These are phyloP conservation scores for Haematococcus lacustris DNA, from an alignment of 139 green algal genomes.

Conservation along the genomic window DNA sequence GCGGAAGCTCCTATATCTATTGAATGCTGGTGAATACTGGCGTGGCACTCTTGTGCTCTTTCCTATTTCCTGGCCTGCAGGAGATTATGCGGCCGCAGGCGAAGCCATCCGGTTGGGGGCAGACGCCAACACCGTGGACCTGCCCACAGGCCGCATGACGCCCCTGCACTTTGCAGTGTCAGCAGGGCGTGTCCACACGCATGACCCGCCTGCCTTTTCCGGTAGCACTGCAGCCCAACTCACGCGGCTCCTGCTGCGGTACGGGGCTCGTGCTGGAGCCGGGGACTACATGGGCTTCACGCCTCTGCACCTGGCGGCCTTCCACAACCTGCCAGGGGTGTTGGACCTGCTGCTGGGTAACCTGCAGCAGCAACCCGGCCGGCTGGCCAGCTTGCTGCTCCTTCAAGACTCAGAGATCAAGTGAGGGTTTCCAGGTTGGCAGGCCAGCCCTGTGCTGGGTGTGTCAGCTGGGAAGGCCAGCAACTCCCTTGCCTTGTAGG, in stretches of 20 bases:
- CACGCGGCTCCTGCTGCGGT: background rate
- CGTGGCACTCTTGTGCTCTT: no score
- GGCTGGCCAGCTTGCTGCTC: background rate
- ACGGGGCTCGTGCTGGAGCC: background rate
- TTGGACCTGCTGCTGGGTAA: background rate
- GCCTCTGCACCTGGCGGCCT: conserved; percentile 10
- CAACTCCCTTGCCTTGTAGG: no score
- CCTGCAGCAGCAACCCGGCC: background rate
- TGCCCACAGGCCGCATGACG: background rate
- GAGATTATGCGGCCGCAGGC: no score
- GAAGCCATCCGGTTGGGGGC: no score
- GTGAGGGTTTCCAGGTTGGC: background rate
- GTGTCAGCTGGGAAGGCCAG: no score
- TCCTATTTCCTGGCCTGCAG: no score
- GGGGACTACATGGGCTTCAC: background rate
- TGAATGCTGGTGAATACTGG: no score
- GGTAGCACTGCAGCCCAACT: background rate
- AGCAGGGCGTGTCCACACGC: background rate
- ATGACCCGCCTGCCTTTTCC: background rate
- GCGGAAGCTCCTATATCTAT: no score
- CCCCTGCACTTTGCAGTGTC: background rate
- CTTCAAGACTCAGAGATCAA: background rate
- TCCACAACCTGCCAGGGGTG: conserved; percentile 2
- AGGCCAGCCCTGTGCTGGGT: background rate
- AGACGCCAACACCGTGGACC: background rate